phyloP scores from a whole-genome alignment of 805 yeast species.

The Monosporozyma servazzii region DNA sequence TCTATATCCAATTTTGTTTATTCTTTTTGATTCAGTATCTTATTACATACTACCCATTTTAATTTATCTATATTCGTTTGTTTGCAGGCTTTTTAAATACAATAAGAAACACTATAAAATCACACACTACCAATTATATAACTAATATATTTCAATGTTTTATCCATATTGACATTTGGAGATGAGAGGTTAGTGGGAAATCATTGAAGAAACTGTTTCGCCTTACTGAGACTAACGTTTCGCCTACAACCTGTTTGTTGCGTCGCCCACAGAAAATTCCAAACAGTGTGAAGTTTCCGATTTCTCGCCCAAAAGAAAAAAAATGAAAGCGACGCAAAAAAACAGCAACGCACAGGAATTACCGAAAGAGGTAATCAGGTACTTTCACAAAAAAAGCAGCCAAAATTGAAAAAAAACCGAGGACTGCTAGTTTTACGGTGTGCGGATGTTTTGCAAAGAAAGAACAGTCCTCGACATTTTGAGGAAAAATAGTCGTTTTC shows the following conservation, averaged over 20 bases:
- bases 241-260: not conserved
- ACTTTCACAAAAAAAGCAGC: not conserved
- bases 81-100: not conserved
- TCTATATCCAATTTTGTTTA: not conserved
- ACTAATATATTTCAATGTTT: slow-evolving; percentile 1
- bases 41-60: slow-evolving; percentile 65
- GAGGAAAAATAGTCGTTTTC: no score
- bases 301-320: not conserved
- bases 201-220: not conserved
- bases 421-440: not conserved
- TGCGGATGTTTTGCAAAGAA: not conserved
- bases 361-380: not conserved
- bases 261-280: not conserved
- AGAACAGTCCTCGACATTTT: not conserved
- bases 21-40: not conserved
- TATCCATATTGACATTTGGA: not conserved
- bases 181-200: not conserved
- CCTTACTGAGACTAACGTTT: not conserved
- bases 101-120: not conserved
- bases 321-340: not conserved
- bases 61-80: slow-evolving; percentile 29
- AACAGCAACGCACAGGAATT: not conserved
- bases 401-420: not conserved
- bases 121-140: not conserved
- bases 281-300: not conserved